phyloP scores from a whole-genome alignment of 345 rosid species.

The Lepidium didymum region DNA sequence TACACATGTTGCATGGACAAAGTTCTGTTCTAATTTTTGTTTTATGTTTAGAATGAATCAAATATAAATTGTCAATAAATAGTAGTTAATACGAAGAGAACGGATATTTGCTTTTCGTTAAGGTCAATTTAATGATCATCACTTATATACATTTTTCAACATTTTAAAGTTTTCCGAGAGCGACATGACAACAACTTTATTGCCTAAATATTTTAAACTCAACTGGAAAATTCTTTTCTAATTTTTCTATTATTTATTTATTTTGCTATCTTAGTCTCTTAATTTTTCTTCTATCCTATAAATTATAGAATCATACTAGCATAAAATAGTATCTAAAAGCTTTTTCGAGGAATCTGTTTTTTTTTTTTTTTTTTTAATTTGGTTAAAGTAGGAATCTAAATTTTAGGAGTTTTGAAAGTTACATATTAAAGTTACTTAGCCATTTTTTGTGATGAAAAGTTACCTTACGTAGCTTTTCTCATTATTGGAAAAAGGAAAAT shows the following conservation, averaged over 20 bases:
- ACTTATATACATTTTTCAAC: slow-evolving; percentile 4
- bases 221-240: not conserved
- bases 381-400: not conserved
- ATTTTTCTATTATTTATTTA: not conserved
- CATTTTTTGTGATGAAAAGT: too few species aligned
- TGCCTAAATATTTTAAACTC: not conserved
- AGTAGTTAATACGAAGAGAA: slow-evolving; percentile 6
- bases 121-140: slow-evolving; percentile 23
- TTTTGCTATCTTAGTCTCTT: not conserved
- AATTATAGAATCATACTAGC: not conserved
- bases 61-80: not conserved
- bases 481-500: not conserved
- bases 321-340: not conserved
- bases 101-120: slow-evolving; percentile 18
- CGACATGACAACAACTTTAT: slow-evolving; percentile 23
- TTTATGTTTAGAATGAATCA: not conserved
- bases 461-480: not conserved
- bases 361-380: too few species aligned
- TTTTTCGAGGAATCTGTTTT: not conserved
- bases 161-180: slow-evolving; percentile 6
- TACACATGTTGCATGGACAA: slow-evolving; percentile 6
- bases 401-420: not conserved
- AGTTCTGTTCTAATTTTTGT: not conserved
- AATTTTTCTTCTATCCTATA: not conserved
- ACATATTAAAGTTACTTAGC: not conserved